phyloP scores from a whole-genome alignment of 2,329 filamentous ascomycete genomes.

The Colletotrichum tabaci region DNA sequence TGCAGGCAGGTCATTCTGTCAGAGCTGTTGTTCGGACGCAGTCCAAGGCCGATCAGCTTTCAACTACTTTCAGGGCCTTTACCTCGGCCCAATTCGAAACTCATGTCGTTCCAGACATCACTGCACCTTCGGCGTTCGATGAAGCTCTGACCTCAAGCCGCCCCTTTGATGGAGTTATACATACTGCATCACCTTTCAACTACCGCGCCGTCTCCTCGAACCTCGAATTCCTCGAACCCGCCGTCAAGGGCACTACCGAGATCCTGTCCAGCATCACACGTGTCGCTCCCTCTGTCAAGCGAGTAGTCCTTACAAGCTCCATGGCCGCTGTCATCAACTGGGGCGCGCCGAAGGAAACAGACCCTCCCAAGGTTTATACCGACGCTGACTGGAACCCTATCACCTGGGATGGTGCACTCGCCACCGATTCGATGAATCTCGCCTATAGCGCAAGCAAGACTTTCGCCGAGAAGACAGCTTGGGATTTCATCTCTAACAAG shows the following conservation, averaged over 20 bases:
- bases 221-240: slow-evolving; percentile 67
- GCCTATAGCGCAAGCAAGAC: slow-evolving; percentile 55
- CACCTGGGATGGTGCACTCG: slow-evolving; percentile 46
- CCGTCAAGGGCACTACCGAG: slow-evolving; percentile 65
- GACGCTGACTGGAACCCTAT: slow-evolving; percentile 7
- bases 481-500: slow-evolving; percentile 50
- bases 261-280: slow-evolving; percentile 64
- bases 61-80: background rate
- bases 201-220: slow-evolving; percentile 69
- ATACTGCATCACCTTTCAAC: slow-evolving; percentile 83
- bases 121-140: slow-evolving; percentile 52
- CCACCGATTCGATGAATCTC: slow-evolving; percentile 44
- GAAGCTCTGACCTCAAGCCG: slow-evolving; percentile 51
- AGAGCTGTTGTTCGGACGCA: background rate
- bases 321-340: slow-evolving; percentile 3
- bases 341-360: slow-evolving; percentile 43
- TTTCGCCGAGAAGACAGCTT: slow-evolving; percentile 50
- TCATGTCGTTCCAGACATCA: slow-evolving; percentile 52
- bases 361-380: background rate
- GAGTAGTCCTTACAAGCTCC: slow-evolving; percentile 70
- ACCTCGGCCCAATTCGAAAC: background rate
- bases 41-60: background rate
- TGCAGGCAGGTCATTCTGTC: background rate
- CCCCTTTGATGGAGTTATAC: slow-evolving; percentile 81
- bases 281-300: slow-evolving; percentile 69